Base-by-base conservation (phyloP, 495 filamentous ascomycete genomes). In the Aspergillus kassunensis region DNA sequence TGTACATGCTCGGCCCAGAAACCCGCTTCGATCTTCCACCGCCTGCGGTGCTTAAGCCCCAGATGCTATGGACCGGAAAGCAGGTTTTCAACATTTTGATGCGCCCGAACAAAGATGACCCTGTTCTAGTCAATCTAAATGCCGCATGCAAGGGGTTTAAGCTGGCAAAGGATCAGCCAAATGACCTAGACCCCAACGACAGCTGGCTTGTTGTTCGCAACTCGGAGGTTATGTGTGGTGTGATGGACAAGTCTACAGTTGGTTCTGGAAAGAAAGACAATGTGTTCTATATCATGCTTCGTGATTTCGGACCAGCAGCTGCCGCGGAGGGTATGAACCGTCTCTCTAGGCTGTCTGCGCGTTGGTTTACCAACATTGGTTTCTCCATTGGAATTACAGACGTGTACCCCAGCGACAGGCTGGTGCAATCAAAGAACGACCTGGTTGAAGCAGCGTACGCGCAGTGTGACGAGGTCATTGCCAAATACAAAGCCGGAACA, bases 261-360 rank as follows among this genome's bases (percentile, higher is more conserved):
- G 93, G 93, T 56, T 89, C 86, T 11, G 93, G 93, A 61, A 97
- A 97, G 74, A 98, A 98, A 65, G 91, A 96, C 65, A 96, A 90
- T 3, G 81, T 98, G 9, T 98, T 97, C 69, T 98, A 96, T 59
- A 87, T 97, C 48, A 91, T 98, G 59, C 78, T 97, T 54, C 80
- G 93, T 67, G 93, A 98, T 68, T 97, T 85, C 62, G 93, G 95
- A 0, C 89, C 92, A 3, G 85, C 92, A 44, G 83, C 87, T 48
- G 91, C 93, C 2, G 91, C 90, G 0, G 80, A 82, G 46, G 91
- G 89, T 21, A 98, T 98, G 93, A 98, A 96, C 58, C 80, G 93
- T 9, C 73, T 98, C 23, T 88, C 93, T 1, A 95, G 90, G 66
- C 71, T 98, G 6, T 96, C 90, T 35, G 90, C 93, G 2, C 79